These are phyloP conservation scores for Penicillium chermesinum DNA, from an alignment of 495 filamentous ascomycete genomes.

Conservation along the genomic window DNA sequence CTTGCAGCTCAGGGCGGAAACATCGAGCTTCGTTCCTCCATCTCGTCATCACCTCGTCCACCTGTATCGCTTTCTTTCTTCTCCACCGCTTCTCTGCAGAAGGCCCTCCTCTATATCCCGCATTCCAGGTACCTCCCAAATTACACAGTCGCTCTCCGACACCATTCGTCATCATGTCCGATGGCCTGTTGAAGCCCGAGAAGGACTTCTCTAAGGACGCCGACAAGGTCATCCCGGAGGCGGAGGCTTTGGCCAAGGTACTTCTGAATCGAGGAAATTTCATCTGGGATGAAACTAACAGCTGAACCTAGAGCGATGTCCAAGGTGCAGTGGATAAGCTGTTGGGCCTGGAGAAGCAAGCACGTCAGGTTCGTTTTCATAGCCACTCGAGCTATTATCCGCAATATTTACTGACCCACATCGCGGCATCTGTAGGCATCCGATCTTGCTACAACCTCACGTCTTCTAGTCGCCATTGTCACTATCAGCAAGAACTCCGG, in stretches of 20 bases:
- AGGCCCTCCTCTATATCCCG: not conserved
- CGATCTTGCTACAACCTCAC: slow-evolving; percentile 89
- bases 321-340: slow-evolving; percentile 90
- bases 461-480: slow-evolving; percentile 79
- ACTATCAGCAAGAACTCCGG: slow-evolving; percentile 88
- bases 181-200: slow-evolving; percentile 60
- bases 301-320: slow-evolving; percentile 58
- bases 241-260: slow-evolving; percentile 83
- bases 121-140: not conserved
- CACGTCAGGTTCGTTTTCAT: slow-evolving; percentile 68
- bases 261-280: not conserved
- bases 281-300: not conserved
- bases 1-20: slow-evolving; percentile 24
- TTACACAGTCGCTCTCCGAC: slow-evolving; percentile 4
- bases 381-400: slow-evolving; percentile 1
- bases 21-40: slow-evolving; percentile 28
- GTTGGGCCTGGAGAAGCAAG: slow-evolving; percentile 84
- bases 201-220: slow-evolving; percentile 85
- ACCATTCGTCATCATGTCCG: slow-evolving; percentile 54
- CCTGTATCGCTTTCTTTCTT: slow-evolving; percentile 9
- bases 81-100: not conserved
- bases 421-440: slow-evolving; percentile 59
- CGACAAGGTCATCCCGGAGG: slow-evolving; percentile 85
- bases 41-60: slow-evolving; percentile 9
- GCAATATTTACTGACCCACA: slow-evolving; percentile 3